Conservation (phyloP, 176 grass and related monocot species). For the Eremochloa ophiuroides region DNA sequence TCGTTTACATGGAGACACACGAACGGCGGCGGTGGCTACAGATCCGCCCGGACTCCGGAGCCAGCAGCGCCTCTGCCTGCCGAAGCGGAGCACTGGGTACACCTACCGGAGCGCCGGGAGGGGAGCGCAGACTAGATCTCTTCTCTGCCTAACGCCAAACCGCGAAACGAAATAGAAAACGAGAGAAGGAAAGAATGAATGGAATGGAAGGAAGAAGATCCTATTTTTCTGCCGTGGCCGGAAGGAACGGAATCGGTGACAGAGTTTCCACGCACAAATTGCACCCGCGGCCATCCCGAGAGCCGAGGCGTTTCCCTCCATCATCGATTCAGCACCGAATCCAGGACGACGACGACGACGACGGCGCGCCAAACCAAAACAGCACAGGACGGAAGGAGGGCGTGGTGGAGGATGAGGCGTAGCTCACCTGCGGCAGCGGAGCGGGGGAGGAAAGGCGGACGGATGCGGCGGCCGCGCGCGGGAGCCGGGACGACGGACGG, state of each 20-base stretch:
- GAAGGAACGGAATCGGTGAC: not conserved
- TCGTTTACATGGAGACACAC: not conserved
- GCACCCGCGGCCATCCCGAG: not conserved
- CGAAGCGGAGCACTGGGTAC: not conserved
- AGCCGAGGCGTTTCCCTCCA: not conserved
- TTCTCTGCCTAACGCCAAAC: not conserved
- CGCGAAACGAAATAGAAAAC: not conserved
- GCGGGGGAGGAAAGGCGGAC: not conserved
- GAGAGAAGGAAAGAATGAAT: not conserved
- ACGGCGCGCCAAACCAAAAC: not conserved
- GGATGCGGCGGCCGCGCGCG: not conserved
- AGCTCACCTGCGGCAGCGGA: constrained; percentile 11
- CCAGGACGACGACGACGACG: not conserved
- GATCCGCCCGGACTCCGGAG: constrained; percentile 6
- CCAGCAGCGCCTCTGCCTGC: not conserved
- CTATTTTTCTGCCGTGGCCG: not conserved
- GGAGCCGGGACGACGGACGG: not conserved
- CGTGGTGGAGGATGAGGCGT: not conserved
- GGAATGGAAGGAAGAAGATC: too few relatives aligned
- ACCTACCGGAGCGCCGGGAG: not conserved
- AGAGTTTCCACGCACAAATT: too few relatives aligned
- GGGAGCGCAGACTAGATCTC: not conserved
- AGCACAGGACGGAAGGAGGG: not conserved
- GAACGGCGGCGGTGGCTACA: not conserved
- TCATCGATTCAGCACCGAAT: not conserved